Evolutionary conservation across 106 monocot species (phyloP).

Genomic region (Dendrobium officinale): DNA sequence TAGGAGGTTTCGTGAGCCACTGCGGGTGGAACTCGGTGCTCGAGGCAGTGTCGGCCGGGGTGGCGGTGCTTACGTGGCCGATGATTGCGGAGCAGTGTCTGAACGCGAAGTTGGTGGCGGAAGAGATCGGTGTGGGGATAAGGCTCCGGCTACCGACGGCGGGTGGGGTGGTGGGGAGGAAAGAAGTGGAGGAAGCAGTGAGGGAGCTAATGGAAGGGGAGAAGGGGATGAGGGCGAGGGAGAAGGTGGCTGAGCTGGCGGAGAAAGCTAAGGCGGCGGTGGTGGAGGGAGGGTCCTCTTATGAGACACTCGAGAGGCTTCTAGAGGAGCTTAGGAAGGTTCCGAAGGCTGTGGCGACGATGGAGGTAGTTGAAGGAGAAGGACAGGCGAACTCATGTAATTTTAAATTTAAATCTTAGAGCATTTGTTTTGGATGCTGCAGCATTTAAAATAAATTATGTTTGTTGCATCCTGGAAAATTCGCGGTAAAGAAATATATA

Average conservation of each 20-base stretch:
- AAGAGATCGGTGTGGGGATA: conserved; percentile 19
- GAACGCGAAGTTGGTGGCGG: conserved; percentile 39
- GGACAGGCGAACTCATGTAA: no score
- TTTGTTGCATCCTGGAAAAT: no score
- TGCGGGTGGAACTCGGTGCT: conserved; percentile 75
- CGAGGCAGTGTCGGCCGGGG: conserved; percentile 29
- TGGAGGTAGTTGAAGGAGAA: no score
- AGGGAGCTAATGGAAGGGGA: conserved; percentile 20
- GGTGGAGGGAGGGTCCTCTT: conserved; percentile 20
- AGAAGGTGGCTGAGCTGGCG: conserved; percentile 3
- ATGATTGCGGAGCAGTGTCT: conserved; percentile 46
- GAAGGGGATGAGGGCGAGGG: conserved; percentile 12
- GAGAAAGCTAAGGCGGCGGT: conserved; percentile 7
- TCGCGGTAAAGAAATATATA: no score
- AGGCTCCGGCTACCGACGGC: neutral
- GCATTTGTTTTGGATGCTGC: no score
- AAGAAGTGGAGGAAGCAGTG: conserved; percentile 14
- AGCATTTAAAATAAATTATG: no score
- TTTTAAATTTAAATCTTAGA: no score
- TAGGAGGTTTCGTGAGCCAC: conserved; percentile 47
- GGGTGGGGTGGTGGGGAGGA: conserved; percentile 5
- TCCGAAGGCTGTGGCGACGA: neutral
- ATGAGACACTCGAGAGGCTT: conserved; percentile 4
- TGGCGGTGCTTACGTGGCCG: conserved; percentile 48
- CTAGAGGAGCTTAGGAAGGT: conserved; percentile 11